Evolutionary conservation across 768 basidiomycete species (phyloP), one percentile per base, ranked within the genome.

Genomic region (Megacollybia marginata): DNA sequence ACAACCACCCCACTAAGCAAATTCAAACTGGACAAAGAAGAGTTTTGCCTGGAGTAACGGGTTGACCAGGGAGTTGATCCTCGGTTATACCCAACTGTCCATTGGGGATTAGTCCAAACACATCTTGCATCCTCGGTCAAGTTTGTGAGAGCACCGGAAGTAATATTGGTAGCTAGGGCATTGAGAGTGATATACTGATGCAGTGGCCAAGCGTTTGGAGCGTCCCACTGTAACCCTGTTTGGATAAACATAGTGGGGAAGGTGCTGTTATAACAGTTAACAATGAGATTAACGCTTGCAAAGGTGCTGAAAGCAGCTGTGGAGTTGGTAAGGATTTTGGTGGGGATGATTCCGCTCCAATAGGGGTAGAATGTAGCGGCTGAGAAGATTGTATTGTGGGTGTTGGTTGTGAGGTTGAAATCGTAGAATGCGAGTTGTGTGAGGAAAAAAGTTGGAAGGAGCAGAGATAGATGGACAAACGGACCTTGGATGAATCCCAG

Each of bases 141-240:
- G 10, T 87, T 79, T n/a, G 86, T 64, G 20, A 64, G 33, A 1
- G 74, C 33, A 8, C 73, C 72, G 9, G 68, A 71, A 0, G 90
- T 82, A 33, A 93, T 58, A 61, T 89, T 87, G 16, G 80, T 58
- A 0, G 90, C 89, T 13, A 97, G 69, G 10, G 80, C 76, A 34
- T 76, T 74, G 35, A 97, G 78, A 0, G 79, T 67, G 54, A 95
- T 88, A 63, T 91, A 84, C 54, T 87, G 86, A 57, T 90, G 86
- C 9, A 88, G 85, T 15, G 89, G 88, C 92, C 91, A 96, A 1
- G 84, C 65, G 58, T 92, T 92, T n/a, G 92, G 91, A 20, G 84
- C 78, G 59, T 90, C 88, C 90, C 92, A 95, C 69, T 95, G 89
- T 54, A 83, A 70, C 10, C 91, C 90, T 0, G 83, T 84, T 52